phyloP scores from a whole-genome alignment of 805 yeast genomes.

The Wilhelminamyces savonicus region DNA sequence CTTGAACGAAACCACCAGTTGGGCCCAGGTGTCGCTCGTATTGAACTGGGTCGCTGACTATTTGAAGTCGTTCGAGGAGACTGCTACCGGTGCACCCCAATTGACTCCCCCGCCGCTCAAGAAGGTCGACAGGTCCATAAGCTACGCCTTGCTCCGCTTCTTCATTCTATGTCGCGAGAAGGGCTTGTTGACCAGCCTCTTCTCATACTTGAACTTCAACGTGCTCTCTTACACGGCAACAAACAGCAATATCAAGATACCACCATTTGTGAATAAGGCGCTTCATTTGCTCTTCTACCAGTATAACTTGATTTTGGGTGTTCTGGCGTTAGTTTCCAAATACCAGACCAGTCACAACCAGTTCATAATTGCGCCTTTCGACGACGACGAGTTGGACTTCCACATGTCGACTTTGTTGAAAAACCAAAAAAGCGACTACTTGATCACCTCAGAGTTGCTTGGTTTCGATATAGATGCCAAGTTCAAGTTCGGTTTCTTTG shows the following conservation, averaged over 20 bases:
- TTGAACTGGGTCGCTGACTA: slow-evolving; percentile 20
- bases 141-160: slow-evolving; percentile 17
- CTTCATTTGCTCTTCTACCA: slow-evolving; percentile 18
- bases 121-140: slow-evolving; percentile 10
- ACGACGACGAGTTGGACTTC: slow-evolving; percentile 12
- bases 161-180: slow-evolving; percentile 17
- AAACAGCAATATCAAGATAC: slow-evolving; percentile 3
- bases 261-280: slow-evolving; percentile 11
- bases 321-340: slow-evolving; percentile 3
- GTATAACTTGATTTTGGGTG: slow-evolving; percentile 4
- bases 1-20: slow-evolving; percentile 16
- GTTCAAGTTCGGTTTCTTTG: neutral
- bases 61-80: slow-evolving; percentile 2
- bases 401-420: no score
- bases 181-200: slow-evolving; percentile 12
- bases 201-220: slow-evolving; percentile 11
- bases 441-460: neutral
- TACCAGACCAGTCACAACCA: slow-evolving; percentile 7
- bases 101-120: no score
- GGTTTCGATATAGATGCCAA: neutral
- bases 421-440: no score
- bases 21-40: slow-evolving; percentile 20
- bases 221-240: no score
- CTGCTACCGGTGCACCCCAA: neutral
- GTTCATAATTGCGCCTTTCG: slow-evolving; percentile 9